Evolutionary conservation across 1,139 yeast species (phyloP).

Genomic region (Yamadazyma diospyri): DNA sequence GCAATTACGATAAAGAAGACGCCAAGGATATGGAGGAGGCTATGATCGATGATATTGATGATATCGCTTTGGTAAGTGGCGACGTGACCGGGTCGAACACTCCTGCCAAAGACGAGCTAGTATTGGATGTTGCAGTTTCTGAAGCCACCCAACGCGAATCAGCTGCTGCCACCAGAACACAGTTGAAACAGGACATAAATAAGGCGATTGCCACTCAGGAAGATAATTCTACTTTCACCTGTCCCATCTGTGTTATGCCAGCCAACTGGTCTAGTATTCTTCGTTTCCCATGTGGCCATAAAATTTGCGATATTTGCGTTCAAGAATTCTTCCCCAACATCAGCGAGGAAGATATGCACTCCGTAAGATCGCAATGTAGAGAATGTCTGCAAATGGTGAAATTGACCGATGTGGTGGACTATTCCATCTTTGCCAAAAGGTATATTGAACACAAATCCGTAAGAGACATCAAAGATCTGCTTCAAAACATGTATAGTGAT

Average conservation of each 20-base stretch:
- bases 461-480: constrained; percentile 10
- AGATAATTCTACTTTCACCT: constrained; percentile 34
- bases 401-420: constrained; percentile 46
- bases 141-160: constrained; percentile 1
- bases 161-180: neutral
- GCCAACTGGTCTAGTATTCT: constrained; percentile 28
- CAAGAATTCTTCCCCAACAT: constrained; percentile 47
- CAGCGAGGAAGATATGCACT: constrained; percentile 28
- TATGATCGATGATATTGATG: constrained; percentile 2
- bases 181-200: neutral
- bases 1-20: neutral
- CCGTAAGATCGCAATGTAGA: constrained; percentile 53
- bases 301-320: constrained; percentile 61
- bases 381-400: constrained; percentile 43
- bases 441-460: constrained; percentile 21
- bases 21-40: constrained; percentile 1
- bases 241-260: constrained; percentile 69
- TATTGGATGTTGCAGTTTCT: neutral
- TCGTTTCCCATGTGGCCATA: constrained; percentile 64
- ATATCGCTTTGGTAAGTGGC: constrained; percentile 2
- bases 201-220: constrained; percentile 7
- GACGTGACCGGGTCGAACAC: neutral
- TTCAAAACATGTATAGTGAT: constrained; percentile 9
- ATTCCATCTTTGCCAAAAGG: constrained; percentile 49
- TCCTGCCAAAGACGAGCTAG: neutral